These are phyloP conservation scores for Coemansia sp. DNA, from an alignment of 192 early-diverging fungal species.

Conservation along the genomic window DNA sequence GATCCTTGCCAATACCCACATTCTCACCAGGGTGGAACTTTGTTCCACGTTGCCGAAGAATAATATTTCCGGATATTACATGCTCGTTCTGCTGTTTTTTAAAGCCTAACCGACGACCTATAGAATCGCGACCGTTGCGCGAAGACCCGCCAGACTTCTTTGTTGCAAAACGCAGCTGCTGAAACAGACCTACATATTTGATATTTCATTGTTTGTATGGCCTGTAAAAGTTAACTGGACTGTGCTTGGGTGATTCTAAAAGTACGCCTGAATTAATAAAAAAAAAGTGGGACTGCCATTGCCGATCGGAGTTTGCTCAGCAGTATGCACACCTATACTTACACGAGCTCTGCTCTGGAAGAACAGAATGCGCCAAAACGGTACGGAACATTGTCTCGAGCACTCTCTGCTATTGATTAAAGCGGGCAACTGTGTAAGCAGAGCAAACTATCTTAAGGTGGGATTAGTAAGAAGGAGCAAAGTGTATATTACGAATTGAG, in stretches of 20 bases:
- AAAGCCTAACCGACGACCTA: slow-evolving; percentile 73
- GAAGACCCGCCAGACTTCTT: slow-evolving; percentile 79
- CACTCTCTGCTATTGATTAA: background rate
- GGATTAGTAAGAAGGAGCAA: background rate
- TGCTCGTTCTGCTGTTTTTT: slow-evolving; percentile 68
- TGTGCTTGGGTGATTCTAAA: background rate
- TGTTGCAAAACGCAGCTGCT: slow-evolving; percentile 71
- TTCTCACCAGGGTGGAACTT: slow-evolving; percentile 78
- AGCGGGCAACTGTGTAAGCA: background rate
- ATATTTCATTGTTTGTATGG: background rate
- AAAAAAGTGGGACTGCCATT: background rate
- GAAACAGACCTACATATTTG: slow-evolving; percentile 12
- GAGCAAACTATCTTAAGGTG: background rate
- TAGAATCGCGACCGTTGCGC: slow-evolving; percentile 75
- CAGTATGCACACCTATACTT: background rate
- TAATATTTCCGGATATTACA: slow-evolving; percentile 75
- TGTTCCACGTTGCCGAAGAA: slow-evolving; percentile 78
- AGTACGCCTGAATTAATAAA: background rate
- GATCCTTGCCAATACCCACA: slow-evolving; percentile 76
- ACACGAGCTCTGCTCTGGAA: slow-evolving; percentile 3
- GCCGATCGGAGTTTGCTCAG: background rate
- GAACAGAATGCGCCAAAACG: slow-evolving; percentile 8
- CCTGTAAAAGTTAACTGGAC: background rate
- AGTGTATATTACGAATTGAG: background rate
- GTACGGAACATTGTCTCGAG: slow-evolving; percentile 28